A percentile compares a stretch with the other conserved stretches of the same genome.
Conservation (phyloP, 371 early-diverging fungal species). For the Saksenaea vasiformis region DNA sequence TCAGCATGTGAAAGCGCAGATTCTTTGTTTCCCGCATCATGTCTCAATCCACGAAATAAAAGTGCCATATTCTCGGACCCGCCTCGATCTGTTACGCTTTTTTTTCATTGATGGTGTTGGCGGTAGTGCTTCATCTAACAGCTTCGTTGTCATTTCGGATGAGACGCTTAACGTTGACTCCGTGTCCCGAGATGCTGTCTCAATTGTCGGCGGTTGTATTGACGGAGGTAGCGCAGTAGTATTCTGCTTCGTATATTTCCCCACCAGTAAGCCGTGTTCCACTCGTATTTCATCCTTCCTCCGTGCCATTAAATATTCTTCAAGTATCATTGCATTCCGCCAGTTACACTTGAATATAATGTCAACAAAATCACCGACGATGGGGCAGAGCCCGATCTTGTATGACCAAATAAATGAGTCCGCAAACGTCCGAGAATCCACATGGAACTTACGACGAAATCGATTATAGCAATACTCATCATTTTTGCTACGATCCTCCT, state of each 20-base stretch:
- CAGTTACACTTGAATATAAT: constrained; percentile 40
- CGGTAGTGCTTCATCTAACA: neutral
- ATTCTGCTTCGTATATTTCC: neutral
- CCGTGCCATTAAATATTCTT: constrained; percentile 32
- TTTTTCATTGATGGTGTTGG: neutral
- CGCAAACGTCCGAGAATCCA: neutral
- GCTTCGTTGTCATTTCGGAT: neutral
- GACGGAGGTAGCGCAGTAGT: neutral
- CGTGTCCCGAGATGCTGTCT: neutral
- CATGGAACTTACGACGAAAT: constrained; percentile 24
- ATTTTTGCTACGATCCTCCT: constrained; percentile 16
- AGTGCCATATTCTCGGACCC: constrained; percentile 1
- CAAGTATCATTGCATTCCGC: constrained; percentile 39
- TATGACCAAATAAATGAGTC: constrained; percentile 1
- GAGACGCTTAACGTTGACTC: neutral
- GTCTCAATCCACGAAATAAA: constrained; percentile 4
- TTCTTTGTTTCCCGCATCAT: neutral
- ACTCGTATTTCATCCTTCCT: constrained; percentile 30
- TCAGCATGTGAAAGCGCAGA: no score
- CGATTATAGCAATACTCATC: constrained; percentile 28
- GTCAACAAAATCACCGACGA: constrained; percentile 46
- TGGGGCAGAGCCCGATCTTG: constrained; percentile 17
- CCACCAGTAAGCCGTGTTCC: constrained; percentile 19
- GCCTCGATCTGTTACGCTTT: neutral
- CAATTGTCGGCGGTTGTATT: neutral